Conservation (phyloP, 257 asterid species). For the Solanum chmielewskii region DNA sequence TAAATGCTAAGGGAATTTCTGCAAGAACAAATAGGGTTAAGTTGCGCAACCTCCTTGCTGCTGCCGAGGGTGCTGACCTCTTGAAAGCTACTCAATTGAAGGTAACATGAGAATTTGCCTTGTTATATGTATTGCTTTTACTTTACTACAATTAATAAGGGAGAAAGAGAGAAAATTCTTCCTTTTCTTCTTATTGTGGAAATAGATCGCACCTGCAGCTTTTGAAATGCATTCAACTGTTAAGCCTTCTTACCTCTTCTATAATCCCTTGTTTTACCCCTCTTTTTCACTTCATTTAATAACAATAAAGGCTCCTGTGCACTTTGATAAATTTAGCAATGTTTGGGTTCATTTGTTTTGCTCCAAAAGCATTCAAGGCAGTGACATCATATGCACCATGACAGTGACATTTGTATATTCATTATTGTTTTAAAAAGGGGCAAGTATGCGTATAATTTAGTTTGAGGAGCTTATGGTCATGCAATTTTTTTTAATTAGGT, state of each 20-base stretch:
- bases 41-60: slow-evolving; percentile 93
- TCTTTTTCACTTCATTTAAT: background rate
- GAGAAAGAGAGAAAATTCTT: background rate
- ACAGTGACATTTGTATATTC: background rate
- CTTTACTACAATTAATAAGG: background rate
- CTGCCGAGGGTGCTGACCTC: slow-evolving; percentile 99
- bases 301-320: background rate
- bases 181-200: background rate
- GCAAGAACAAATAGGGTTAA: slow-evolving; percentile 95
- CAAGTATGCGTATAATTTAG: background rate
- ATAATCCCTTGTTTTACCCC: background rate
- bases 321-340: background rate
- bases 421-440: background rate
- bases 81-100: slow-evolving; percentile 87
- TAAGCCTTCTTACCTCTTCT: background rate
- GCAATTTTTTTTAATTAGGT: background rate
- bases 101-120: slow-evolving; percentile 32
- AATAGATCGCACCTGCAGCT: background rate
- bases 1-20: slow-evolving; percentile 68
- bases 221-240: background rate
- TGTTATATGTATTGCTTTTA: background rate
- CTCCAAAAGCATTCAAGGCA: background rate
- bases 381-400: background rate
- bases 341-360: background rate
- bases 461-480: background rate